Base-by-base conservation (phyloP, 495 filamentous ascomycete genomes). In the Penicillium atrosanguineum region DNA sequence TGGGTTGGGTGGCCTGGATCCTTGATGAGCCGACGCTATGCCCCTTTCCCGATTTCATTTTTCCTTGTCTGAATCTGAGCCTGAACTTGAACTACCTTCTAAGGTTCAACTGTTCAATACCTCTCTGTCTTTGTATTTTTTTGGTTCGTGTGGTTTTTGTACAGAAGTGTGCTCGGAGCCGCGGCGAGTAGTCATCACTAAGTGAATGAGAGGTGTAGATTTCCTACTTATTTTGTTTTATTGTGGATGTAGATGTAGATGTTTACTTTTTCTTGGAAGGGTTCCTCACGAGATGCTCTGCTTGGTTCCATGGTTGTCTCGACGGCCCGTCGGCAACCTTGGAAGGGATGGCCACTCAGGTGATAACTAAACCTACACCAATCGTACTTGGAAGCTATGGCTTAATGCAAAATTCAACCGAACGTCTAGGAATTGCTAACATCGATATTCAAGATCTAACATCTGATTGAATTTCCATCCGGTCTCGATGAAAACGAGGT, bases 1-100 rank as follows among this genome's bases (percentile, higher is more conserved):
- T 69, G 67, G 67, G 59, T 41, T 67, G 69, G 64, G 67, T 67
- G 65, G 61, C 52, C 62, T 53, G 58, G 58, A 61, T 67, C 49
- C 60, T 56, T 65, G 52, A 71, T 61, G 62, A 69, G 53, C 53
- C 36, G 47, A 62, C 38, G 60, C 54, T 49, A 63, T 44, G 64
- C 28, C 55, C 39, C 48, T 56, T 56, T 38, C 51, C 59, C 60
- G 31, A 14, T 48, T 50, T 60, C 50, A 40, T 20, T 48, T 55
- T 16, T 47, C 45, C 52, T 43, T 29, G 23, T 48, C 48, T 44
- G 42, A 23, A 23, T 2, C 23, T 23, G 23, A 23, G 23, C 23
- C 23, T 23, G 23, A 23, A 23, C 23, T 23, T 23, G 23, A 23
- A 23, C 23, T 23, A 5, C 23, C 23, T 23, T 5, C 23, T 5